Evolutionary conservation across 2,329 filamentous ascomycete genomes (phyloP), one percentile per base, ranked within the genome.

Genomic region (Paecilomyces sp.): DNA sequence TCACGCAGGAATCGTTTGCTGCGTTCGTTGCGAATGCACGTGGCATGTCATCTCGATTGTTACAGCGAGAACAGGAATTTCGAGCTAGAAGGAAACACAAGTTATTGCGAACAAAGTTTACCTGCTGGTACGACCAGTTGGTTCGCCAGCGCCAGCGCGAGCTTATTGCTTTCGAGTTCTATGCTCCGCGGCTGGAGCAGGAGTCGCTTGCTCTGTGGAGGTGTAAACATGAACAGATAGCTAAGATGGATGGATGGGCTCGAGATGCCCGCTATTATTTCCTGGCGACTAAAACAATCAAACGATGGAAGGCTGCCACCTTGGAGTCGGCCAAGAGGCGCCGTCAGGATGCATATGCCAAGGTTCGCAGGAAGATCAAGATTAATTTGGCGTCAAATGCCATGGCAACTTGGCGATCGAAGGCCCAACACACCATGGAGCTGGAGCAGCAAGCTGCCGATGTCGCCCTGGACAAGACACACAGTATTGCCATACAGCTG

Each of bases 251-350:
- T 52, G 74, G 73, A 25, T 83, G 81, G 81, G 80, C 83, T 28
- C 70, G 71, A n/a, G 79, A 83, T 68, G 83, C 83, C 25, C 72
- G 77, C 11, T 86, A 81, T 63, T 87, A 84, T 67, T 81, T 83
- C 41, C 66, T 82, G n/a, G 73, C 78, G 51, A 84, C 75, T 7
- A 75, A 72, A 51, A 72, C 76, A 2, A 64, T 86, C 57, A 83
- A 80, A 62, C 68, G 70, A 13, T 86, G 83, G 84, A 77, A 75
- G 24, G 72, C 75, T 47, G 78, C 80, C 22, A 81, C 80, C 1
- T 69, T 78, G 51, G 74, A 83, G 58, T 77, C 80, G 15, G 75
- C 81, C 33, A 80, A 83, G 60, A 75, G 76, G 62, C 79, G 82
- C 24, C 78, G 83, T 31, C 79, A 83, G 56, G 80, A 84, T 47